Percentiles rank a stretch among this genome's conserved stretches.
Evolutionary conservation across 1,284 basidiomycete genomes (phyloP).

Genomic region (Malassezia obtusa): DNA sequence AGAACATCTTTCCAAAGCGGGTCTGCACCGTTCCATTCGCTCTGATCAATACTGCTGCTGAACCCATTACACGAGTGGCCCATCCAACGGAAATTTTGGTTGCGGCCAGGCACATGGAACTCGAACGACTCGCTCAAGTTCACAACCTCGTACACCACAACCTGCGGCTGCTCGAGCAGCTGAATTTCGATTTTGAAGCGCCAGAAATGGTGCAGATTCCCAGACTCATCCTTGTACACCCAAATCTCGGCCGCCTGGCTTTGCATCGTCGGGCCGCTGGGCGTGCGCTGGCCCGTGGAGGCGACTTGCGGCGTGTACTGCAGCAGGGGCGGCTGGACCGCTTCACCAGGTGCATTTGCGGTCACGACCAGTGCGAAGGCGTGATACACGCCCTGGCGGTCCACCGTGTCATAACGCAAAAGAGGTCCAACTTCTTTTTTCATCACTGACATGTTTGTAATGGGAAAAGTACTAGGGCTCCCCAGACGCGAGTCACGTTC

Average conservation of each 20-base stretch:
- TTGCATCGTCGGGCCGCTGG: slow-evolving; percentile 17
- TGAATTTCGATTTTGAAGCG: slow-evolving; percentile 81
- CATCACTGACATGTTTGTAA: slow-evolving; percentile 27
- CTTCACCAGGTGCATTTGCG: slow-evolving; percentile 61
- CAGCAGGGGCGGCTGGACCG: slow-evolving; percentile 53
- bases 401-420: slow-evolving; percentile 79
- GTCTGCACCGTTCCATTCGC: slow-evolving; percentile 47
- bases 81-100: slow-evolving; percentile 83
- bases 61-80: slow-evolving; percentile 64
- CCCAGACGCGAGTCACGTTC: background rate
- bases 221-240: slow-evolving; percentile 59
- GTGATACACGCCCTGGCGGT: slow-evolving; percentile 59
- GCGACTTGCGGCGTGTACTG: slow-evolving; percentile 53
- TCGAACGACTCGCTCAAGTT: slow-evolving; percentile 47
- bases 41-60: slow-evolving; percentile 51
- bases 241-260: slow-evolving; percentile 65
- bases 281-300: slow-evolving; percentile 13
- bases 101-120: slow-evolving; percentile 72
- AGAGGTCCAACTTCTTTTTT: slow-evolving; percentile 59
- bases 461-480: background rate
- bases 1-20: slow-evolving; percentile 85
- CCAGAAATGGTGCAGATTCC: slow-evolving; percentile 77
- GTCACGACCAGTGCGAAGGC: slow-evolving; percentile 54
- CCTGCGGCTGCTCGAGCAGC: slow-evolving; percentile 62
- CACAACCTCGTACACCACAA: slow-evolving; percentile 59